Evolutionary conservation across 306 rosid genomes (phyloP).

Genomic region (Arachis hypogaea): DNA sequence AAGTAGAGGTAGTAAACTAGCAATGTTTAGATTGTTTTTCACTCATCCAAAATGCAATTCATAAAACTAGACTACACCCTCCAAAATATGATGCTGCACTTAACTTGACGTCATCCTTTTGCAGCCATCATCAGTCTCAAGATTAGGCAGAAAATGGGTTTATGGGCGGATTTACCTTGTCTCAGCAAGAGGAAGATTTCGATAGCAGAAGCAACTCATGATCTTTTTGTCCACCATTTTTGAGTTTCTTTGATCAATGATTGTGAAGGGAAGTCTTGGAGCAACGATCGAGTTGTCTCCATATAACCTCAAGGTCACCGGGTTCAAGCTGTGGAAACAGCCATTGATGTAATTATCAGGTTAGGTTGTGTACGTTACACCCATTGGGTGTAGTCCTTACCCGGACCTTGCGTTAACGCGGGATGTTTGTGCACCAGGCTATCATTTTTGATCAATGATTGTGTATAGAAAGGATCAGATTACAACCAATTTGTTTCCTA

Average conservation of each 20-base stretch:
- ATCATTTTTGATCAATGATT: neutral
- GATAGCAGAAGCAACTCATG: constrained; percentile 50
- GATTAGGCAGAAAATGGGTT: constrained; percentile 79
- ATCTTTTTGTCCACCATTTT: constrained; percentile 31
- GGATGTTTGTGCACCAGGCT: no score
- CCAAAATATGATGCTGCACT: constrained; percentile 5
- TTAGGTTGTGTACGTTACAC: no score
- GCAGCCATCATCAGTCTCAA: constrained; percentile 72
- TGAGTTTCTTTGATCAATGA: neutral
- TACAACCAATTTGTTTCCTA: constrained; percentile 13
- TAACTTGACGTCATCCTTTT: constrained; percentile 32
- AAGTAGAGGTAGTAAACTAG: constrained; percentile 90
- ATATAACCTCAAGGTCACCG: no score
- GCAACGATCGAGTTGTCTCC: no score
- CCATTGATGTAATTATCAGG: no score
- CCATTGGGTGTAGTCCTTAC: no score
- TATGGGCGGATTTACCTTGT: constrained; percentile 89
- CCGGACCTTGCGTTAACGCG: no score
- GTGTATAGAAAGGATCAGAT: constrained; percentile 37
- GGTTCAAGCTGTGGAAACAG: no score
- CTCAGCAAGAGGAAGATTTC: constrained; percentile 50
- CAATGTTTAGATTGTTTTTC: constrained; percentile 35
- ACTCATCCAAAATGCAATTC: constrained; percentile 11
- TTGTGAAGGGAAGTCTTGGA: neutral
- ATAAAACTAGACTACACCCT: constrained; percentile 4